These are phyloP conservation scores for Globisporangium heterothallicum DNA, from an alignment of 352 stramenopile species.

Conservation along the genomic window DNA sequence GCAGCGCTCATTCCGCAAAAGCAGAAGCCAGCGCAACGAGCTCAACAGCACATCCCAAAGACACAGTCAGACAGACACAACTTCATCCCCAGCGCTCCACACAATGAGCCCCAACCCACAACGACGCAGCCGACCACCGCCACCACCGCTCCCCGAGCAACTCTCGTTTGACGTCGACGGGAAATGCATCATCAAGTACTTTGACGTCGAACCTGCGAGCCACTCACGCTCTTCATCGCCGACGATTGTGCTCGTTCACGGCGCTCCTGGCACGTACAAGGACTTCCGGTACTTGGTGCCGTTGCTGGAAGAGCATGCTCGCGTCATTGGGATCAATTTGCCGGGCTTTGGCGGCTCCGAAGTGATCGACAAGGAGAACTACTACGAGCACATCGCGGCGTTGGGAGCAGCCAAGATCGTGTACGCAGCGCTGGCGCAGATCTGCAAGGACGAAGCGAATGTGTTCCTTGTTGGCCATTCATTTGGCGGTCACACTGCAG, in stretches of 20 bases:
- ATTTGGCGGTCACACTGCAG: slow-evolving; percentile 45
- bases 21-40: no score
- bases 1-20: no score
- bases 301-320: slow-evolving; percentile 18
- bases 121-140: neutral
- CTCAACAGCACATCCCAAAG: no score
- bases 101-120: no score
- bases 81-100: no score
- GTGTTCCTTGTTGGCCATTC: slow-evolving; percentile 63
- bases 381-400: slow-evolving; percentile 17
- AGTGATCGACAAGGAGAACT: slow-evolving; percentile 13
- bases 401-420: slow-evolving; percentile 13
- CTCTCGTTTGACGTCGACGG: slow-evolving; percentile 12
- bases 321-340: slow-evolving; percentile 25
- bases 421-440: slow-evolving; percentile 17
- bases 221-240: neutral
- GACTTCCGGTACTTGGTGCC: slow-evolving; percentile 53
- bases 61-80: no score
- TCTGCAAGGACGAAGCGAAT: slow-evolving; percentile 19
- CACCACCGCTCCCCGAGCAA: neutral
- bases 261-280: slow-evolving; percentile 42
- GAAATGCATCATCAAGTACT: slow-evolving; percentile 38
- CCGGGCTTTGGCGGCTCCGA: slow-evolving; percentile 25
- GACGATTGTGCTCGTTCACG: slow-evolving; percentile 56
- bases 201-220: slow-evolving; percentile 16